These are phyloP conservation scores for Penicillium janthinellum DNA, from an alignment of 2,329 filamentous ascomycete species.

Conservation along the genomic window DNA sequence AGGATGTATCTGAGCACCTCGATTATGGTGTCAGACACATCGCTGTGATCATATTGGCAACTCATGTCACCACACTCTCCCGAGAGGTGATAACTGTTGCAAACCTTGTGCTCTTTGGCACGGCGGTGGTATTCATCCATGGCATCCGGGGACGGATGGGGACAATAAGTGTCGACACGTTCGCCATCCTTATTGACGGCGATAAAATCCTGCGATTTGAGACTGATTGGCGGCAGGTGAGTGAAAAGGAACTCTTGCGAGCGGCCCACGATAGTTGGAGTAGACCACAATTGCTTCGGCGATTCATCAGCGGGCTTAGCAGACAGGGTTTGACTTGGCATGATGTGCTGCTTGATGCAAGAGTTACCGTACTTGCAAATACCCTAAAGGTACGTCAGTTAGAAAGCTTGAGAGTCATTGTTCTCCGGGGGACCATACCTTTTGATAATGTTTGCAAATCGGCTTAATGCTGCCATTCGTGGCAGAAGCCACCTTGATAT, in stretches of 20 bases:
- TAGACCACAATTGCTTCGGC: slow-evolving; percentile 17
- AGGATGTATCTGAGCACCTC: slow-evolving; percentile 51
- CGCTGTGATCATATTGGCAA: slow-evolving; percentile 52
- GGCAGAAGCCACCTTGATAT: slow-evolving; percentile 6
- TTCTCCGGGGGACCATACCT: slow-evolving; percentile 21
- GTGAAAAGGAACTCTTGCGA: slow-evolving; percentile 25
- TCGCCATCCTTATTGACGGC: slow-evolving; percentile 51
- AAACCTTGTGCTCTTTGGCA: slow-evolving; percentile 47
- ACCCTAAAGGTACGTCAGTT: slow-evolving; percentile 26
- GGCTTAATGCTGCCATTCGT: slow-evolving; percentile 17
- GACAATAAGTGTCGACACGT: slow-evolving; percentile 51
- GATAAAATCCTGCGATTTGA: slow-evolving; percentile 36
- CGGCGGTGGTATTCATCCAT: slow-evolving; percentile 45
- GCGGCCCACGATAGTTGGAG: slow-evolving; percentile 17
- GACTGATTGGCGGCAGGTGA: slow-evolving; percentile 20
- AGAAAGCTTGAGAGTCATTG: too few relatives aligned
- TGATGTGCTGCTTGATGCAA: slow-evolving; percentile 36
- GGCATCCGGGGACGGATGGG: slow-evolving; percentile 40
- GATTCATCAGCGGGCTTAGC: slow-evolving; percentile 20
- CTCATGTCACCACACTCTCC: slow-evolving; percentile 40
- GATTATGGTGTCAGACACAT: slow-evolving; percentile 43
- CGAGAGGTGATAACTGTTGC: slow-evolving; percentile 53
- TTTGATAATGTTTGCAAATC: slow-evolving; percentile 38
- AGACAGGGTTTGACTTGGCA: slow-evolving; percentile 29
- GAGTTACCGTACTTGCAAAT: slow-evolving; percentile 35